Base-by-base conservation (phyloP, 225 moss, liverwort and hornwort genomes). In the Asterella californica region DNA sequence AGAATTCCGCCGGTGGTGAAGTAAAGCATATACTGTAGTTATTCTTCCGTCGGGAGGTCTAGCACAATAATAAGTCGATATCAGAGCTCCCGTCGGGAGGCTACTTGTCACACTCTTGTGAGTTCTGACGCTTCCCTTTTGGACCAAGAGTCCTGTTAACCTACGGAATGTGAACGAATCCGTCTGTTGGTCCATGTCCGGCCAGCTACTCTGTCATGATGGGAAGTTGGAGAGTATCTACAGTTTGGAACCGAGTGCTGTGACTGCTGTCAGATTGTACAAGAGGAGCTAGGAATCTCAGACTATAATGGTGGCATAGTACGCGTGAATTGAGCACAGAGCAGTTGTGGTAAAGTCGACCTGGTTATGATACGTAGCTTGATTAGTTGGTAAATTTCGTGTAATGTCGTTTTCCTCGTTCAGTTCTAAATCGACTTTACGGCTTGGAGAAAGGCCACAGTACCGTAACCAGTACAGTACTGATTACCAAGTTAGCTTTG, bases 141-240 rank as follows among this genome's bases (percentile, higher is more conserved):
- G n/a, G 42, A 42, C 42, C 42, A 42, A 42, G 42, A 42, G 42
- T 7, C 42, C 7, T 42, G 42, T 7, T 42, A 42, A 42, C 42
- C 42, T 42, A 42, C 42, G 42, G 42, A 7, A 42, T 2, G 7
- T 42, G 42, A 42, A 42, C 7, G 42, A 42, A 42, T 42, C 42
- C 69, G 69, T 33, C 69, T n/a, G 42, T 70, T 22, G 17, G 34
- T 67, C 69, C 38, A 21, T 38, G 67, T 42, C 22, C 21, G 10
- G 42, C 69, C 69, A 37, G 38, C 19, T 70, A 70, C 69, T 70
- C 69, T 0, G 42, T 70, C 42, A 45, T 70, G 69, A 42, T 70
- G 21, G 42, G 7, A 70, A 38, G 38, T 29, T 42, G 69, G 69
- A 42, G 24, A 24, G 38, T 70, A 70, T 45, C 69, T 38, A 70